Conservation (phyloP, 106 monocot genomes). For the Dendrobium officinale region DNA sequence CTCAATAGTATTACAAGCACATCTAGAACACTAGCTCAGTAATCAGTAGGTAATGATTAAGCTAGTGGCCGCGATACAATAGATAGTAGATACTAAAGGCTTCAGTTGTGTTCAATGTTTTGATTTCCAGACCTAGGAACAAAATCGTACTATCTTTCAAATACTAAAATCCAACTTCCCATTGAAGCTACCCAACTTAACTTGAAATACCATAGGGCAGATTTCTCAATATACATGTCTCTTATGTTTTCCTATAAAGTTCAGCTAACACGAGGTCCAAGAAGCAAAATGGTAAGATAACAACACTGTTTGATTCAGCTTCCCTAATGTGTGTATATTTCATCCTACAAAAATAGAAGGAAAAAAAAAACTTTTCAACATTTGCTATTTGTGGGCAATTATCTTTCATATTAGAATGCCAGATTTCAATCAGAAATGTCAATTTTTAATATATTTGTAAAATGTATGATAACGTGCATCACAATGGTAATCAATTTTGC, state of each 20-base stretch:
- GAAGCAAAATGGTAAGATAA: no score
- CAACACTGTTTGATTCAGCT: neutral
- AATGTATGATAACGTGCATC: neutral
- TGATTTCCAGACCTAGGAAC: neutral
- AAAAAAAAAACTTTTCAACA: neutral
- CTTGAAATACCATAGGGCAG: no score
- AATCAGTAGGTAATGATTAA: neutral
- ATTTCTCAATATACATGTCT: no score
- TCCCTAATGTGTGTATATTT: neutral
- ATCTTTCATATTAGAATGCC: neutral
- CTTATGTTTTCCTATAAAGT: no score
- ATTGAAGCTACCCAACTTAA: no score
- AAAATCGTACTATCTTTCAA: neutral
- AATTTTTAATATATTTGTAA: neutral
- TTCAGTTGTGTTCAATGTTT: neutral
- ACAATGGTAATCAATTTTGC: neutral
- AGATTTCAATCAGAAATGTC: neutral
- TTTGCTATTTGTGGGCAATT: neutral
- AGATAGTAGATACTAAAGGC: neutral
- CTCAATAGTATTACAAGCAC: neutral
- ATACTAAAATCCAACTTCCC: neutral
- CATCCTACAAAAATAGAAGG: neutral
- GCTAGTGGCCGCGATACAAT: neutral
- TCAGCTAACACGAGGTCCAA: no score
- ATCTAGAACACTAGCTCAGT: neutral